Conservation (phyloP, 2,329 filamentous ascomycete genomes). For the Bipolaris gigantea region DNA sequence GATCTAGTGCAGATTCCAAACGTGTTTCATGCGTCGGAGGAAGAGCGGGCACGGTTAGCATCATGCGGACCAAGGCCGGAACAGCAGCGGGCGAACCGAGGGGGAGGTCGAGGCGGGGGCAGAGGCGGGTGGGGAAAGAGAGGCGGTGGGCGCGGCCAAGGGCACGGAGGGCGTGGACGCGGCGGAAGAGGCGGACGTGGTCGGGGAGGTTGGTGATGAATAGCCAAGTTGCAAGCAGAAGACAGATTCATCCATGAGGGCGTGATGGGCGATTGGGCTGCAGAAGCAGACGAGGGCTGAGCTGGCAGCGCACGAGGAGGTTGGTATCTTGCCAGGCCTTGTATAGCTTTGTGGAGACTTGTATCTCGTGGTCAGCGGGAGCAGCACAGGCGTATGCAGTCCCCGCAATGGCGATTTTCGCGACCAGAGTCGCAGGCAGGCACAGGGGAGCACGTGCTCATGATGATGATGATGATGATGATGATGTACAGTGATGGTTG, state of each 20-base stretch:
- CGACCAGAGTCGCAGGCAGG: background rate
- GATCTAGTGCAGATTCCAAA: constrained; percentile 75
- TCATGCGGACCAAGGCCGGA: constrained; percentile 36
- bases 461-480: constrained; percentile 14
- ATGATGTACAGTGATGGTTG: background rate
- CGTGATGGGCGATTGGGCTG: background rate
- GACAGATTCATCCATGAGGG: too few species aligned
- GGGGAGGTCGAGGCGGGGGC: constrained; percentile 32
- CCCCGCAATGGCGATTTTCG: background rate
- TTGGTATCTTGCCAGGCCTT: background rate
- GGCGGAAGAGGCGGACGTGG: constrained; percentile 25
- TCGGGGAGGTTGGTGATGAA: constrained; percentile 31
- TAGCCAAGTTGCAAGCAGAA: background rate
- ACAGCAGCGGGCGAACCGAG: constrained; percentile 31
- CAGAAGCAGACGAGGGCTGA: background rate
- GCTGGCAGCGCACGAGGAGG: background rate
- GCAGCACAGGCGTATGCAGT: background rate
- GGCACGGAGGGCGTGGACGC: constrained; percentile 20
- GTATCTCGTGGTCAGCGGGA: background rate
- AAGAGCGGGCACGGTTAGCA: constrained; percentile 57
- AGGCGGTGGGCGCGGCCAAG: constrained; percentile 28
- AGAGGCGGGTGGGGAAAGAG: constrained; percentile 35
- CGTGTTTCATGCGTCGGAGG: constrained; percentile 70
- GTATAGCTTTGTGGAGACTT: background rate
- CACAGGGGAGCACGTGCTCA: constrained; percentile 2